Percentiles rank a stretch among this genome's conserved stretches.
Evolutionary conservation across 805 yeast genomes (phyloP).

Genomic region (Pichia nanzhaoensis): DNA sequence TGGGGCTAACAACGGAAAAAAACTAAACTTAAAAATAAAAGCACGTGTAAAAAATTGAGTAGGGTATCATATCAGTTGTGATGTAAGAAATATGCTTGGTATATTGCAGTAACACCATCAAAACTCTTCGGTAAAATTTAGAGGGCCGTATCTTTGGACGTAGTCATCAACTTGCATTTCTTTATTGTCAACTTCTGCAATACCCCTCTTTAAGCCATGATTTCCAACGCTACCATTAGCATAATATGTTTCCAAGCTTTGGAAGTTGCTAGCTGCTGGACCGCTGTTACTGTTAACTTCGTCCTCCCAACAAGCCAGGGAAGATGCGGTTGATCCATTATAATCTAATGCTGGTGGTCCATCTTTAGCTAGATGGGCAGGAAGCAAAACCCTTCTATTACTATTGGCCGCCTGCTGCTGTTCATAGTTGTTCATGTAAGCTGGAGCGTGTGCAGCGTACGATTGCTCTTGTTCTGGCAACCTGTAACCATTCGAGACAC

Average conservation of each 20-base stretch:
- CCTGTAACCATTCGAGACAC: slow-evolving; percentile 55
- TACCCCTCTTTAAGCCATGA: slow-evolving; percentile 5
- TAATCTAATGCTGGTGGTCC: slow-evolving; percentile 41
- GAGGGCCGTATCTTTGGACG: slow-evolving; percentile 36
- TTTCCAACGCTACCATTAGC: neutral
- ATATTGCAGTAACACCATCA: slow-evolving; percentile 20
- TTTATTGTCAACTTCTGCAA: neutral
- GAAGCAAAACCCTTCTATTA: slow-evolving; percentile 31
- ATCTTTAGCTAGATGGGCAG: slow-evolving; percentile 24
- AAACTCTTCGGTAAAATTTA: slow-evolving; percentile 44
- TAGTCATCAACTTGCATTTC: slow-evolving; percentile 21
- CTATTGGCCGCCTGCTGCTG: slow-evolving; percentile 8
- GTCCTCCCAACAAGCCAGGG: slow-evolving; percentile 39
- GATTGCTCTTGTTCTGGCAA: slow-evolving; percentile 10
- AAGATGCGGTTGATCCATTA: slow-evolving; percentile 40
- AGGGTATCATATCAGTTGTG: too few relatives aligned
- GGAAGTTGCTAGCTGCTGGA: slow-evolving; percentile 2
- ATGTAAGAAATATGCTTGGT: too few relatives aligned
- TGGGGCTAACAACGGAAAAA: neutral
- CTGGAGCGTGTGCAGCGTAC: neutral
- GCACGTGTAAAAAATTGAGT: too few relatives aligned
- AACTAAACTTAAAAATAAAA: neutral
- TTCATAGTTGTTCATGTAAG: slow-evolving; percentile 12
- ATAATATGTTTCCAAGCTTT: neutral
- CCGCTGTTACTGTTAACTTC: slow-evolving; percentile 14